Evolutionary conservation across 306 rosid species (phyloP).

Genomic region (Medicago lupulina): DNA sequence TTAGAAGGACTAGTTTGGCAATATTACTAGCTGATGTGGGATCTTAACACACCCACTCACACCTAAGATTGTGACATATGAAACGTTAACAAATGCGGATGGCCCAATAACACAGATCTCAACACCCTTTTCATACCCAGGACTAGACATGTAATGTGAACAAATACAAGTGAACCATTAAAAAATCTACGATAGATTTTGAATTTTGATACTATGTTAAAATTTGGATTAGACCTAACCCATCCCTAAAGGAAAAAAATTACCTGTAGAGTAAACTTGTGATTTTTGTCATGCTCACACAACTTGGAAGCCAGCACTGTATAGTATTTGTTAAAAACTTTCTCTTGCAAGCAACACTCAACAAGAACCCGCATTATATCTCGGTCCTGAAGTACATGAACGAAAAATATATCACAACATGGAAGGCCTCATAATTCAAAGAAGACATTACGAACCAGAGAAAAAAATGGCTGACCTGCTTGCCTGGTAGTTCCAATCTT

Average conservation of each 20-base stretch:
- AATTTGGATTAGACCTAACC: background rate
- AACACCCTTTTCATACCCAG: too few relatives aligned
- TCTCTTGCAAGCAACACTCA: conserved; percentile 94
- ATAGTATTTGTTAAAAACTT: conserved; percentile 87
- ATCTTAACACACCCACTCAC: too few relatives aligned
- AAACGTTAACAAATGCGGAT: too few relatives aligned
- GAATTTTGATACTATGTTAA: background rate
- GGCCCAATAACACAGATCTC: too few relatives aligned
- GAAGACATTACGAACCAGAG: conserved; percentile 1
- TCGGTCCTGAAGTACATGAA: conserved; percentile 65
- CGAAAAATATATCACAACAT: conserved; percentile 1
- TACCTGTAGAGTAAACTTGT: conserved; percentile 95
- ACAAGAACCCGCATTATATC: conserved; percentile 91
- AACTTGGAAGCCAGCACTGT: conserved; percentile 82
- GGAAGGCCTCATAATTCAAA: conserved; percentile 2
- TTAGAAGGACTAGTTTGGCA: too few relatives aligned
- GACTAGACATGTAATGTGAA: background rate
- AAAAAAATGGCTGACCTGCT: conserved; percentile 65
- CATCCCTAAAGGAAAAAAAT: conserved; percentile 1
- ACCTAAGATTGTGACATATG: too few relatives aligned
- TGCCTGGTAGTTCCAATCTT: conserved; percentile 84
- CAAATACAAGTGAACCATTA: background rate
- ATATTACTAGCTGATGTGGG: too few relatives aligned
- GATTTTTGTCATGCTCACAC: conserved; percentile 93
- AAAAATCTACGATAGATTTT: background rate